A percentile compares a stretch with the other conserved stretches of the same genome.
Evolutionary conservation across 139 green algal genomes (phyloP).

Genomic region (Picochlorum sp.): DNA sequence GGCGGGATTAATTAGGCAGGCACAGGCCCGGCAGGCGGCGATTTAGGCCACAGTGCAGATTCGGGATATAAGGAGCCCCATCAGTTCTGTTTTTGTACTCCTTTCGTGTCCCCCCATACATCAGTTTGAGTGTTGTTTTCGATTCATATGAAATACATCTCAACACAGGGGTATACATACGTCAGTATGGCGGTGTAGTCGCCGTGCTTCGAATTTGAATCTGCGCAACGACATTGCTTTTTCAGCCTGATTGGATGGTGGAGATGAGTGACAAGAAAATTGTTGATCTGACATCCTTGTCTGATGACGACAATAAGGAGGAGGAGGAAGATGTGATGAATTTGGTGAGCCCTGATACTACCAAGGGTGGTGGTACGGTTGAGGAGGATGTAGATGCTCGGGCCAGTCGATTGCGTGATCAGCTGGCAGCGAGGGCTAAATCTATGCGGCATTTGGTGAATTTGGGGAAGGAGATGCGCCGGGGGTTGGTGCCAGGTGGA

Average conservation of each 20-base stretch:
- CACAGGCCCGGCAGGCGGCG: no score
- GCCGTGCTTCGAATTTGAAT: no score
- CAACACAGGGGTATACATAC: no score
- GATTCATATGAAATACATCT: no score
- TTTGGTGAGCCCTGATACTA: neutral
- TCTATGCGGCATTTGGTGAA: neutral
- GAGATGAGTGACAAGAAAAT: neutral
- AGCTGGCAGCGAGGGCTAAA: neutral
- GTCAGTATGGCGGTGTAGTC: no score
- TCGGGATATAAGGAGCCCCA: no score
- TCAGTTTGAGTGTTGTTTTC: no score
- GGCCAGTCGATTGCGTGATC: neutral
- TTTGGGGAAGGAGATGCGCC: neutral
- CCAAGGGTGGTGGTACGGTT: neutral
- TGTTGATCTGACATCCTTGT: neutral
- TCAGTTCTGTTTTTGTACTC: no score
- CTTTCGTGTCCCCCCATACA: no score
- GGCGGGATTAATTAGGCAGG: no score
- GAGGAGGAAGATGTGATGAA: neutral
- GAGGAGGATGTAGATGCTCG: neutral
- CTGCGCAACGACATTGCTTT: no score
- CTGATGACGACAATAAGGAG: neutral
- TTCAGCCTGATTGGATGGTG: neutral
- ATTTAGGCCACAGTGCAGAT: no score
- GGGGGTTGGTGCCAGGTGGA: neutral